Evolutionary conservation across 2,329 filamentous ascomycete species (phyloP).

Genomic region (Paecilomyces formosus): DNA sequence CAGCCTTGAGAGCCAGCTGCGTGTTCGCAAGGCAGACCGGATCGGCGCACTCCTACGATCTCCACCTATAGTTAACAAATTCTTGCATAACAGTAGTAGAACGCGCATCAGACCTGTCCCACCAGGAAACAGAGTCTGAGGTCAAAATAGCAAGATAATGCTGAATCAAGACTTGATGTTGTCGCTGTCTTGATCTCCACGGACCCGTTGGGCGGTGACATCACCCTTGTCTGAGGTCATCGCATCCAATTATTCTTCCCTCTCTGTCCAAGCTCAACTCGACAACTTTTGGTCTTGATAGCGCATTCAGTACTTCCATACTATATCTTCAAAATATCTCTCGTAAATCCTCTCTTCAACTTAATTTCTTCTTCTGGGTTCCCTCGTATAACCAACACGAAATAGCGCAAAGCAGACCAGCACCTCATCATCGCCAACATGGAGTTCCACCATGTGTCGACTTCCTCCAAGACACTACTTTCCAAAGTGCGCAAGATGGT

Average conservation of each 20-base stretch:
- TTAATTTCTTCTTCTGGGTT: not conserved
- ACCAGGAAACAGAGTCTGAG: not conserved
- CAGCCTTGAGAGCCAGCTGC: not conserved
- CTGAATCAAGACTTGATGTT: not conserved
- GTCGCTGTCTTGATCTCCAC: conserved; percentile 2
- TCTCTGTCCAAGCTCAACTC: not conserved
- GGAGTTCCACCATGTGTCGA: conserved; percentile 46
- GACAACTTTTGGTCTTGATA: not conserved
- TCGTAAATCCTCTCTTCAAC: not conserved
- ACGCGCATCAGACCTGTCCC: not conserved
- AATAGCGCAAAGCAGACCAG: not conserved
- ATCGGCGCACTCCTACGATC: too few relatives aligned
- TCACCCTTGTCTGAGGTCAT: conserved; percentile 13
- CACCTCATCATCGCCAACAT: conserved; percentile 10
- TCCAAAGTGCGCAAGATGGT: conserved; percentile 80
- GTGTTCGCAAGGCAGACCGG: too few relatives aligned
- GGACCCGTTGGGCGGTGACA: conserved; percentile 21
- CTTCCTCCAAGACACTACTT: conserved; percentile 66
- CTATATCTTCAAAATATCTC: not conserved
- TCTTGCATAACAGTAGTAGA: not conserved
- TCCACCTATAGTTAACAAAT: too few relatives aligned
- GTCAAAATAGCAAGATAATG: not conserved
- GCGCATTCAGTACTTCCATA: too few relatives aligned
- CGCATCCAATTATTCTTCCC: conserved; percentile 2
- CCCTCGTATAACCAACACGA: not conserved